Conservation (phyloP, 2,329 filamentous ascomycete species). For the Nemania serpens region DNA sequence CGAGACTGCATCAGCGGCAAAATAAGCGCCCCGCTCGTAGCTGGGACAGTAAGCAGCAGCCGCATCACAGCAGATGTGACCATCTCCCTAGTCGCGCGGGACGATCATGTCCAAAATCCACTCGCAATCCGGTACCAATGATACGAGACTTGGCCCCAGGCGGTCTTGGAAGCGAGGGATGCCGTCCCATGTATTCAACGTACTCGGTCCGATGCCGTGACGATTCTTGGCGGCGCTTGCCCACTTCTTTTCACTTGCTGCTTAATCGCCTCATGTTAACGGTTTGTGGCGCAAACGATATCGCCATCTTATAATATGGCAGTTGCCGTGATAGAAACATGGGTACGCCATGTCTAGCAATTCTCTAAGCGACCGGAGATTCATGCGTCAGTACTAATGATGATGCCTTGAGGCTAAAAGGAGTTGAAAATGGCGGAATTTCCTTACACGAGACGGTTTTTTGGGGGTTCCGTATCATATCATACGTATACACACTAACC, state of each 20-base stretch:
- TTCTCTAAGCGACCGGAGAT: conserved; percentile 5
- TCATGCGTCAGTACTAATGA: conserved; percentile 15
- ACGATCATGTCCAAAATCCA: conserved; percentile 16
- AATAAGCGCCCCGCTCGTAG: conserved; percentile 5
- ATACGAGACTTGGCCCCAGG: conserved; percentile 43
- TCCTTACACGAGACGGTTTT: conserved; percentile 14
- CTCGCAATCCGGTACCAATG: conserved; percentile 45
- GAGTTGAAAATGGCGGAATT: conserved; percentile 16
- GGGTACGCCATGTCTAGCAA: conserved; percentile 15
- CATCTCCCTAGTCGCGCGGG: conserved; percentile 7
- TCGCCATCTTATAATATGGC: conserved; percentile 18
- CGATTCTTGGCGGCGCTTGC: conserved; percentile 20
- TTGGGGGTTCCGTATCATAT: conserved; percentile 25
- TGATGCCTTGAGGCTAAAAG: conserved; percentile 28
- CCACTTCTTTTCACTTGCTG: not conserved
- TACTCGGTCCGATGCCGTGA: conserved; percentile 19
- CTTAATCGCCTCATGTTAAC: conserved; percentile 7
- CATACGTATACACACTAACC: too few relatives aligned
- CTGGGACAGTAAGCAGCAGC: conserved; percentile 8
- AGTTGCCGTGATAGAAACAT: not conserved
- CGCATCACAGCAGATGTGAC: not conserved
- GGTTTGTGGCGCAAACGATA: conserved; percentile 20
- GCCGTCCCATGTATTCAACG: conserved; percentile 36
- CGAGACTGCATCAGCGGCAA: conserved; percentile 2
- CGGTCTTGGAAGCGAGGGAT: conserved; percentile 40